Evolutionary conservation across 306 rosid species (phyloP), one percentile per base, ranked within the genome.

Genomic region (Coriaria nepalensis): DNA sequence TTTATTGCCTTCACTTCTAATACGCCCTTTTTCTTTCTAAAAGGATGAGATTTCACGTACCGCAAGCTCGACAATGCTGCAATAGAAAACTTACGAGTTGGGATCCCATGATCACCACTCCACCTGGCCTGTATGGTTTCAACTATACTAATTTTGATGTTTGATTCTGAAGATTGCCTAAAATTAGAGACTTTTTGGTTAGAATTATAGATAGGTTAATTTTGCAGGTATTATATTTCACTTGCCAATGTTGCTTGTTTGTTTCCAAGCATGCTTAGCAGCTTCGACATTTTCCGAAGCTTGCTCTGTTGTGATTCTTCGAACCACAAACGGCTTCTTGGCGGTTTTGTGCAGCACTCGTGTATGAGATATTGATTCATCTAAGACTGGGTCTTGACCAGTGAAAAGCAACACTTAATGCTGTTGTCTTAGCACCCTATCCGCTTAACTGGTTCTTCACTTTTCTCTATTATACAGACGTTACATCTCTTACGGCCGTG

Each of bases 101-200:
- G 98, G 96, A 92, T 57, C 98, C 96, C 47, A 85, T 79, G 96
- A 85, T 85, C 48, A 82, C 98, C 37, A 92, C 93, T 15, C 94
- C 98, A 63, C 96, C 95, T 62, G 96, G 94, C 80, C 62, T 90
- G 95, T 90, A 80, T 49, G 86, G 71, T 33, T 12, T 4, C 12
- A 53, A 29, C 13, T 71, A 54, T 37, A 47, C 11, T 62, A 43
- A 9, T 32, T 41, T 51, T 63, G 35, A 10, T 46, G 4, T 48
- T 45, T 50, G 13, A 6, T 29, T 35, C 20, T 42, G 20, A 14
- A 0, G 37, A 10, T 32, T 13, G 11, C 29, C 47, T n/a, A 39
- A 6, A 40, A 41, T 20, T 44, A 20, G 14, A 41, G 49, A 20
- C 29, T 1, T 1, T 20, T 20, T 1, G 29, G 29, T 20, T 20